phyloP scores from a whole-genome alignment of 352 stramenopile genomes.

The Blastocystis sp. region DNA sequence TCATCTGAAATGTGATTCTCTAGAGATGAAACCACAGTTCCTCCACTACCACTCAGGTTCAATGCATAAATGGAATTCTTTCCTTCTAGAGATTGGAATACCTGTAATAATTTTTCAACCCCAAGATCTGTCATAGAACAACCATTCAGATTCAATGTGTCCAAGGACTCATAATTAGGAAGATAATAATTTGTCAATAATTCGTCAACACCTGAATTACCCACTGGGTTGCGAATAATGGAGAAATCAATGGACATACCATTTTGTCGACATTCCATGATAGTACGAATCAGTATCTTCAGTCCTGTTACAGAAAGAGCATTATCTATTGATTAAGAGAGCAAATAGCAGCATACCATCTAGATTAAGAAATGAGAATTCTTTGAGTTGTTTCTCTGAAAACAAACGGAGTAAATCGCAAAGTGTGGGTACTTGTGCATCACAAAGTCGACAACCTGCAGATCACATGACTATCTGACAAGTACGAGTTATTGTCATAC shows the following conservation, averaged over 20 bases:
- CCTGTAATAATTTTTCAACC: background rate
- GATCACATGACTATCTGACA: background rate
- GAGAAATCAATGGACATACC: background rate
- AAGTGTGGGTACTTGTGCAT: background rate
- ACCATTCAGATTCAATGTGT: constrained; percentile 34
- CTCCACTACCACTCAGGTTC: constrained; percentile 31
- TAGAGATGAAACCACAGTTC: background rate
- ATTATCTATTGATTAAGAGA: background rate
- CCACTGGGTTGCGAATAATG: constrained; percentile 9
- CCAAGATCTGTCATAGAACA: background rate
- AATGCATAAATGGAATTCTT: background rate
- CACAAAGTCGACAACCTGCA: background rate
- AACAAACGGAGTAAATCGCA: background rate
- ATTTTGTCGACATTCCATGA: background rate
- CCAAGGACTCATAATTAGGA: background rate
- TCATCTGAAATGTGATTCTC: constrained; percentile 33
- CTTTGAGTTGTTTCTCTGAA: background rate
- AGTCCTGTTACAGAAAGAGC: background rate
- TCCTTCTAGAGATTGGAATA: background rate
- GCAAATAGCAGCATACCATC: background rate
- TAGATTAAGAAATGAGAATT: background rate
- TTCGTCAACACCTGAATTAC: background rate
- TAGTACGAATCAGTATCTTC: background rate
- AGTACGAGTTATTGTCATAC: constrained; percentile 8
- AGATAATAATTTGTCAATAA: constrained; percentile 21